Evolutionary conservation across 176 grass and related monocot genomes (phyloP), one percentile per base, ranked within the genome.

Genomic region (Avena eriantha): DNA sequence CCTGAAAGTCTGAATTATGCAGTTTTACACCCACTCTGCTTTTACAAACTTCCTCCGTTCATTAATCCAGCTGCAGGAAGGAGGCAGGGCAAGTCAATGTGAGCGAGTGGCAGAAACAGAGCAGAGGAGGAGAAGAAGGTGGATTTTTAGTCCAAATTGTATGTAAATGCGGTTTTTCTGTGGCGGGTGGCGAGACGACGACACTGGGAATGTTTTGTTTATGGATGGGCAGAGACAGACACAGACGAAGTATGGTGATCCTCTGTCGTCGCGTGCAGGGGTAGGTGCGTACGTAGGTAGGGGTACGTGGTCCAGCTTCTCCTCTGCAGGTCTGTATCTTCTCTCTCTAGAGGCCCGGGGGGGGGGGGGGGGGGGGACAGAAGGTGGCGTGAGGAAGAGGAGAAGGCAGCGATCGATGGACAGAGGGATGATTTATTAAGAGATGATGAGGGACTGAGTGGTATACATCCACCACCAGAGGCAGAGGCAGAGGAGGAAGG

Each of bases 161-260:
- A 59, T 43, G 19, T 79, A 59, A 79, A 79, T 59, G 54, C 76
- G 45, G 45, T 74, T 74, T 24, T 49, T 16, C 56, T 80, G 84
- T 82, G 29, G 29, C 29, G 81, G 67, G 55, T 12, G 22, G 24
- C 23, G 85, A 84, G 69, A 70, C 63, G 88, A 66, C 81, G 72
- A 67, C 87, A 86, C 87, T 93, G 70, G 82, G 94, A 93, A 96
- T 29, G 29, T 29, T 29, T 29, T 96, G 89, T 93, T 92, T 92
- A 90, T 88, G 82, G 85, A 89, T 79, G 86, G 73, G 88, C 8
- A 60, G 7, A 9, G 29, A 29, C 29, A 29, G 29, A 29, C 29
- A 29, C 57, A 60, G 91, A 93, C 91, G 90, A 87, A 83, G 69
- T 29, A 87, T 91, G 76, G 79, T 82, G 91, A 88, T 78, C 51